A percentile compares a stretch with the other conserved stretches of the same genome.
Conservation (phyloP, 768 basidiomycete species). For the Agaricus bisporus region DNA sequence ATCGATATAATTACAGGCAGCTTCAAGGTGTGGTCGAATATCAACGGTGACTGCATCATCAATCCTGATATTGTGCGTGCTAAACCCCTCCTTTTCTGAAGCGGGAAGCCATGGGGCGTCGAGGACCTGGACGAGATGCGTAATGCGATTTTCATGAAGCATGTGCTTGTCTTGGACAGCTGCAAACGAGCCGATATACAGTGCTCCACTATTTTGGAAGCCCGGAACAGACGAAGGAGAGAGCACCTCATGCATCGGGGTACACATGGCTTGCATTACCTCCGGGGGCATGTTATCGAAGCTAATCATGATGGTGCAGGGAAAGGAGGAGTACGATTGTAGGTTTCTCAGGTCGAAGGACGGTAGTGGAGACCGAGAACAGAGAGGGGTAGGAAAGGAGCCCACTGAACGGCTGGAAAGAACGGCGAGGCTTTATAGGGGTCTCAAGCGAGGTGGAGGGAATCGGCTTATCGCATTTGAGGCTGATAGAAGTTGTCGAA, state of each 20-base stretch:
- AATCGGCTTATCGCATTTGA: conserved; percentile 8
- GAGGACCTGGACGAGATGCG: conserved; percentile 60
- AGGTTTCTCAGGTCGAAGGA: background rate
- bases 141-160: conserved; percentile 43
- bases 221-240: conserved; percentile 26
- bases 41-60: conserved; percentile 57
- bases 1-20: conserved; percentile 63
- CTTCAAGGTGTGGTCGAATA: conserved; percentile 62
- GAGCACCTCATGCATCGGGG: conserved; percentile 75
- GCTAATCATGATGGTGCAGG: conserved; percentile 53
- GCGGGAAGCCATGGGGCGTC: conserved; percentile 60
- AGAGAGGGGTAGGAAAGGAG: background rate
- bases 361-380: background rate
- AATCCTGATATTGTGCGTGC: conserved; percentile 63
- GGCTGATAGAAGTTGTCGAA: background rate
- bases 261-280: conserved; percentile 80
- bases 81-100: conserved; percentile 39
- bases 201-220: conserved; percentile 34
- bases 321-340: background rate
- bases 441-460: conserved; percentile 7
- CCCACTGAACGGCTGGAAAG: background rate
- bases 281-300: conserved; percentile 72
- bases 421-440: background rate
- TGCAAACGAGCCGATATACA: conserved; percentile 65
- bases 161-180: conserved; percentile 52